phyloP scores from a whole-genome alignment of 805 yeast genomes.

The Kazachstania kunashirensis region DNA sequence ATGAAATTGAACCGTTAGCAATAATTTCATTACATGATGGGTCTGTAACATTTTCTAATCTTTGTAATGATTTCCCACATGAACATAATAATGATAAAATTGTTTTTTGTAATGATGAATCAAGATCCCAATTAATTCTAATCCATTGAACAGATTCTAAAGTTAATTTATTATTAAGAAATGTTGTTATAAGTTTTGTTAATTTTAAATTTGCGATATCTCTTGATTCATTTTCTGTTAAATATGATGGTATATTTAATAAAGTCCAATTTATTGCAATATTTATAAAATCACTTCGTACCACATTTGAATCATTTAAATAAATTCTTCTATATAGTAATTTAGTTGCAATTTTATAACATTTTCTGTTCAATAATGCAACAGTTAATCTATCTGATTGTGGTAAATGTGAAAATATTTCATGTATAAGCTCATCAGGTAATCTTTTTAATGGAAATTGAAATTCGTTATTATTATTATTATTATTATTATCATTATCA shows the following conservation, averaged over 20 bases:
- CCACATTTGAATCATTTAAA: constrained; percentile 35
- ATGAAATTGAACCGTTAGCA: constrained; percentile 20
- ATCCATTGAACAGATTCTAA: constrained; percentile 30
- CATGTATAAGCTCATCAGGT: constrained; percentile 26
- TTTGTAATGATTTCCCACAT: constrained; percentile 24
- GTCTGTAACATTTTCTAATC: constrained; percentile 35
- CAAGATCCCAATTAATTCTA: constrained; percentile 37
- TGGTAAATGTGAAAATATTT: constrained; percentile 28
- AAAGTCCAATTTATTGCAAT: constrained; percentile 35
- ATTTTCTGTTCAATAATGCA: constrained; percentile 22
- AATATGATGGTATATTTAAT: constrained; percentile 21
- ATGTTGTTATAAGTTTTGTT: constrained; percentile 19
- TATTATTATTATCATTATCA: neutral
- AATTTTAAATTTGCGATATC: constrained; percentile 27
- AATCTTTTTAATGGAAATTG: constrained; percentile 15
- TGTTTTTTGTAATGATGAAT: constrained; percentile 23
- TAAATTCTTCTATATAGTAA: constrained; percentile 32
- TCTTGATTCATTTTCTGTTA: constrained; percentile 22
- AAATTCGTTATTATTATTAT: neutral
- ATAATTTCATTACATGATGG: constrained; percentile 32
- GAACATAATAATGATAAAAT: constrained; percentile 25
- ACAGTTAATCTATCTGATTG: constrained; percentile 29
- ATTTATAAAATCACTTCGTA: constrained; percentile 26
- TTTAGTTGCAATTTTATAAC: constrained; percentile 26
- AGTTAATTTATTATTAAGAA: constrained; percentile 17